Conservation (phyloP, 2,329 filamentous ascomycete species). For the Rhynchosporium secalis region DNA sequence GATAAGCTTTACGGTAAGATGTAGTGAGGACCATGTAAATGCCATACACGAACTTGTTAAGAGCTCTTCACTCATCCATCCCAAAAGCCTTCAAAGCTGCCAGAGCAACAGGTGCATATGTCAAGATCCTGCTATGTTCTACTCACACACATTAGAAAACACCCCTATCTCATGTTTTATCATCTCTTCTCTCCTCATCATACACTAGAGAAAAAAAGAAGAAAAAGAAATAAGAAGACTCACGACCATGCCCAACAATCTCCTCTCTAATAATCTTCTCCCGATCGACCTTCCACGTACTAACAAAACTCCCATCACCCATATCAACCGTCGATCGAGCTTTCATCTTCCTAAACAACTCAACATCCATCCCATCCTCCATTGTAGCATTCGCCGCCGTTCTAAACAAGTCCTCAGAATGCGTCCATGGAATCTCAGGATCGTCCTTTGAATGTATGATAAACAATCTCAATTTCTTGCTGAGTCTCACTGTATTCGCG, state of each 20-base stretch:
- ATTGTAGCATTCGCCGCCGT: constrained; percentile 56
- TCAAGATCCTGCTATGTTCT: constrained; percentile 72
- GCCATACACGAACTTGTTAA: background rate
- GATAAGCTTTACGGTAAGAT: too few relatives aligned
- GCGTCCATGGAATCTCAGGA: constrained; percentile 74
- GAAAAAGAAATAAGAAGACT: constrained; percentile 19
- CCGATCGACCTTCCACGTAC: constrained; percentile 36
- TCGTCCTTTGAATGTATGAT: constrained; percentile 83
- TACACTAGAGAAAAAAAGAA: too few relatives aligned
- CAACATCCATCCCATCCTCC: constrained; percentile 37
- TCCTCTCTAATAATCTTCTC: constrained; percentile 40
- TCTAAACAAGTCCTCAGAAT: constrained; percentile 64
- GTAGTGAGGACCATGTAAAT: too few relatives aligned
- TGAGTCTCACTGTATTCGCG: constrained; percentile 53
- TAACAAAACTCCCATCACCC: constrained; percentile 39
- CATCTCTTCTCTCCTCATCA: constrained; percentile 11
- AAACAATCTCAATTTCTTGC: constrained; percentile 61
- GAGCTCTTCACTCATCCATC: constrained; percentile 35
- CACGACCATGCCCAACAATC: constrained; percentile 39
- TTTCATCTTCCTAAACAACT: constrained; percentile 37
- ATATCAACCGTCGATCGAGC: constrained; percentile 36
- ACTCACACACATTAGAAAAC: constrained; percentile 1
- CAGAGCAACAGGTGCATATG: constrained; percentile 61
- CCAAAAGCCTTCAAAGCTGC: constrained; percentile 68
- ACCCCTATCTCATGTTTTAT: background rate